These are phyloP conservation scores for Pythium apleroticum DNA, from an alignment of 352 stramenopile species.

Conservation along the genomic window DNA sequence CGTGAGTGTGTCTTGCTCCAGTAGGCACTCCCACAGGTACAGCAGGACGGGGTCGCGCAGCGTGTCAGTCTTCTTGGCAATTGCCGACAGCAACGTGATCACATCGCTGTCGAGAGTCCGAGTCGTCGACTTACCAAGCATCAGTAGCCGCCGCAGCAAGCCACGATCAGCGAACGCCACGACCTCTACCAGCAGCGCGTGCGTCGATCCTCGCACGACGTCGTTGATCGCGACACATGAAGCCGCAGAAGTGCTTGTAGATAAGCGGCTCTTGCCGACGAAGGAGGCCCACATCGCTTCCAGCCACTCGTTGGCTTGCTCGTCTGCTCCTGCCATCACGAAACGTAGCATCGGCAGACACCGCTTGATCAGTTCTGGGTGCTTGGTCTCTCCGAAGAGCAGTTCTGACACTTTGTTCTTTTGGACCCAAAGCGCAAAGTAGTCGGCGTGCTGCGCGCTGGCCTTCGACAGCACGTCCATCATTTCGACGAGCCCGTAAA, in stretches of 20 bases:
- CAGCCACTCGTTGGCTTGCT: conserved; percentile 31
- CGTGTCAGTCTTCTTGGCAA: conserved; percentile 10
- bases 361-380: conserved; percentile 70
- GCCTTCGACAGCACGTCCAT: conserved; percentile 46
- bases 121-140: conserved; percentile 20
- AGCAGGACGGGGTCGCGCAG: conserved; percentile 39
- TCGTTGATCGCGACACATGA: conserved; percentile 30
- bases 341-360: conserved; percentile 64
- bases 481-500: conserved; percentile 72
- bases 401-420: conserved; percentile 45
- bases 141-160: conserved; percentile 28
- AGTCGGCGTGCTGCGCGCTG: conserved; percentile 34
- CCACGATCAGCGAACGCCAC: conserved; percentile 41
- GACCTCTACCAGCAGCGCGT: conserved; percentile 58
- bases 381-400: conserved; percentile 63
- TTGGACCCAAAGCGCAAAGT: conserved; percentile 51
- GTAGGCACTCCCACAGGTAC: conserved; percentile 42
- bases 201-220: conserved; percentile 37
- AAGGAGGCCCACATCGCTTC: conserved; percentile 61
- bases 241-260: not conserved
- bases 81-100: not conserved
- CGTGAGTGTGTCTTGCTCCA: not conserved
- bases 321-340: conserved; percentile 17
- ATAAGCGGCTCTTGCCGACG: conserved; percentile 20
- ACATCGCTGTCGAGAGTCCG: conserved; percentile 15